phyloP scores from a whole-genome alignment of 2,329 filamentous ascomycete genomes.

The Pochonia chlamydosporia region DNA sequence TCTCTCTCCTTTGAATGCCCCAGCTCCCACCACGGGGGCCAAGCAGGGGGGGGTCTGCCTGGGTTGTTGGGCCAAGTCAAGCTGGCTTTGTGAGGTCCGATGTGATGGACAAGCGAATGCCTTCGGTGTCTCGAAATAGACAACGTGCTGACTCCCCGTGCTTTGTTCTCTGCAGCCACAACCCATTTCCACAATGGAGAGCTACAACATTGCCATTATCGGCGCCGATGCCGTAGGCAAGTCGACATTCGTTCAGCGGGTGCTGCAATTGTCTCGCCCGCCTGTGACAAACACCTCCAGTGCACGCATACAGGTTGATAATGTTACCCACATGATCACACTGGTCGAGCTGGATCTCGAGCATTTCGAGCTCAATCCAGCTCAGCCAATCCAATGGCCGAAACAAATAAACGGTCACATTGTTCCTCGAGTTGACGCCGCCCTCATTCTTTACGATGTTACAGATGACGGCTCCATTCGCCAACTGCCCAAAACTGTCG shows the following conservation, averaged over 20 bases:
- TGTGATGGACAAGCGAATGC: background rate
- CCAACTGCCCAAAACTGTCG: constrained; percentile 68
- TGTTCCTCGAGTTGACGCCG: constrained; percentile 73
- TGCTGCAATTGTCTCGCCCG: constrained; percentile 48
- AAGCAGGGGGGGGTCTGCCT: constrained; percentile 1
- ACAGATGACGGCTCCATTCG: constrained; percentile 69
- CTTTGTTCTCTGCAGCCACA: constrained; percentile 19
- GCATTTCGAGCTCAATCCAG: constrained; percentile 54
- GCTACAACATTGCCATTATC: constrained; percentile 61
- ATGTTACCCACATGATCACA: constrained; percentile 51
- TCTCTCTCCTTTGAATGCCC: background rate
- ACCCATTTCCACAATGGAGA: constrained; percentile 42
- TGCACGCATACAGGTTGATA: constrained; percentile 53
- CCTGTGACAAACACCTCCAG: constrained; percentile 50
- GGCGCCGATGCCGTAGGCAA: constrained; percentile 63
- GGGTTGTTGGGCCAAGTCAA: too few species aligned
- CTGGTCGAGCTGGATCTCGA: constrained; percentile 62
- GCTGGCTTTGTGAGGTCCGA: too few species aligned
- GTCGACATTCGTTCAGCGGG: constrained; percentile 61
- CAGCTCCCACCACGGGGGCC: constrained; percentile 3
- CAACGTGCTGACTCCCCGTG: constrained; percentile 6
- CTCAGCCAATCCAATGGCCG: constrained; percentile 58
- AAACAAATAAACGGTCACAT: constrained; percentile 64
- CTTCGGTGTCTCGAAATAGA: constrained; percentile 2
- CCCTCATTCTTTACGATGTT: constrained; percentile 82